A percentile compares a stretch with the other conserved stretches of the same genome.
These are phyloP conservation scores for Boletales sp. DNA, from an alignment of 768 basidiomycete genomes.

Conservation along the genomic window DNA sequence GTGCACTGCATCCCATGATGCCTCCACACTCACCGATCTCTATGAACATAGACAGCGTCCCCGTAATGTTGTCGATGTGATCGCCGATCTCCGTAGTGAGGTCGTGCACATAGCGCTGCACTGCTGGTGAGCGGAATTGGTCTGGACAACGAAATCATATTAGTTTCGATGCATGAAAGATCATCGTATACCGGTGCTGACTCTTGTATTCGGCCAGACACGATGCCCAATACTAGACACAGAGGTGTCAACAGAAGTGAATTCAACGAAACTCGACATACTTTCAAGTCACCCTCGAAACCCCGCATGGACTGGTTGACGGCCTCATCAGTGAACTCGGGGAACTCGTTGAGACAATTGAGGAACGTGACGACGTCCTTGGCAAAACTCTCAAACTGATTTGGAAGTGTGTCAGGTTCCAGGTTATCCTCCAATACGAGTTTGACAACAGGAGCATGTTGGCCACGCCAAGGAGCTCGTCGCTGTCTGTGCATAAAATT, in stretches of 20 bases:
- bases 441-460: conserved; percentile 34
- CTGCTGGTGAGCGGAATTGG: conserved; percentile 51
- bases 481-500: conserved; percentile 32
- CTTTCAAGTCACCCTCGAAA: conserved; percentile 50
- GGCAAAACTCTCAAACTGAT: conserved; percentile 44
- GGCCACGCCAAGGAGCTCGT: conserved; percentile 30
- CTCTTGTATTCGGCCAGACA: conserved; percentile 48
- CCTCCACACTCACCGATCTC: conserved; percentile 44
- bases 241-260: conserved; percentile 6
- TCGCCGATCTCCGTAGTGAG: conserved; percentile 49
- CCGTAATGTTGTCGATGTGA: conserved; percentile 50
- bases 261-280: conserved; percentile 16
- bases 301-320: conserved; percentile 48
- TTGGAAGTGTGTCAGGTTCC: conserved; percentile 47
- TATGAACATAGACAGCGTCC: conserved; percentile 49
- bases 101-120: conserved; percentile 55
- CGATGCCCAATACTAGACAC: conserved; percentile 49
- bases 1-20: conserved; percentile 16
- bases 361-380: conserved; percentile 50
- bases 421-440: conserved; percentile 39
- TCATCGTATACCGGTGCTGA: conserved; percentile 12
- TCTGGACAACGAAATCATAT: conserved; percentile 25
- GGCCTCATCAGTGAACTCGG: conserved; percentile 52
- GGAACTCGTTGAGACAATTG: conserved; percentile 53
- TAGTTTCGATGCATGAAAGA: conserved; percentile 1